phyloP scores from a whole-genome alignment of 306 rosid genomes.

The Vigna angularis region DNA sequence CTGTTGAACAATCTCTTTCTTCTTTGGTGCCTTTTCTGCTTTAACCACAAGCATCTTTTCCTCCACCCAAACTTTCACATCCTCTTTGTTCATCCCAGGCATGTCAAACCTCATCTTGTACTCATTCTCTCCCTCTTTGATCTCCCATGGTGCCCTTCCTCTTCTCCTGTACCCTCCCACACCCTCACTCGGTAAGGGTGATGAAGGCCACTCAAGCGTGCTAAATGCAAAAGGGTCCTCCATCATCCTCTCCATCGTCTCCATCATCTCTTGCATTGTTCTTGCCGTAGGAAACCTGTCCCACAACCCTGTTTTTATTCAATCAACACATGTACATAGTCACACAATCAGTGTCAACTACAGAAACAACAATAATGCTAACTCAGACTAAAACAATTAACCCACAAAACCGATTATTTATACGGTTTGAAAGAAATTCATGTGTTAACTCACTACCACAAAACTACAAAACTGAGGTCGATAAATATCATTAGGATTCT shows the following conservation, averaged over 20 bases:
- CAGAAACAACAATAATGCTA: background rate
- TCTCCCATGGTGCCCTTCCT: conserved; percentile 92
- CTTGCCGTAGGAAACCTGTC: conserved; percentile 80
- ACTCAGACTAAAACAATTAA: too few relatives aligned
- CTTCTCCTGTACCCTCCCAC: conserved; percentile 52
- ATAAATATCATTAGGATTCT: too few relatives aligned
- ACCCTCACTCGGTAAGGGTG: conserved; percentile 48
- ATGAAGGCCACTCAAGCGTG: conserved; percentile 56
- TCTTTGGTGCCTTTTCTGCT: conserved; percentile 62
- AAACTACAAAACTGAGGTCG: too few relatives aligned
- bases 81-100: conserved; percentile 87
- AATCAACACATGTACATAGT: too few relatives aligned
- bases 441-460: too few relatives aligned
- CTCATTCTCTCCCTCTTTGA: conserved; percentile 69
- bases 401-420: too few relatives aligned
- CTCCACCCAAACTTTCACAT: conserved; percentile 88
- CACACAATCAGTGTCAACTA: background rate
- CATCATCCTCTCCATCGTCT: conserved; percentile 81
- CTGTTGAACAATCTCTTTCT: background rate
- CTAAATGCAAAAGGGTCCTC: conserved; percentile 74
- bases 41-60: conserved; percentile 82
- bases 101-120: conserved; percentile 93
- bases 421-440: too few relatives aligned
- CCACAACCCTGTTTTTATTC: conserved; percentile 66
- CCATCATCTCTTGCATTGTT: conserved; percentile 86